Evolutionary conservation across 2,329 filamentous ascomycete genomes (phyloP).

Genomic region (Cadophora malorum): DNA sequence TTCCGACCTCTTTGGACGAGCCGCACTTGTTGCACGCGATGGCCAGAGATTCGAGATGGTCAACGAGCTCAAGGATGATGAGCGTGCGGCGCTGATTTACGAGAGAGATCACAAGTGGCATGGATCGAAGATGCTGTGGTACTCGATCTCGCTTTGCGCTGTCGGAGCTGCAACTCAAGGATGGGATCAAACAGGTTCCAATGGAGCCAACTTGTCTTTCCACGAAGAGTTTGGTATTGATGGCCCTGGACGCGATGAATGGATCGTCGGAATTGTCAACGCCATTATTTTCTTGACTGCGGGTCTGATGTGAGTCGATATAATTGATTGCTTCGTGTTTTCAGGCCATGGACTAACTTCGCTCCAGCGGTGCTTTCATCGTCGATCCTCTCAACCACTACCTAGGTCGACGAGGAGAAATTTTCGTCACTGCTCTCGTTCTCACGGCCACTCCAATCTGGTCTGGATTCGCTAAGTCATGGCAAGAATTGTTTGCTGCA

Average conservation of each 20-base stretch:
- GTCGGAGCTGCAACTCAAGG: constrained; percentile 69
- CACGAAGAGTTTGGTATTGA: constrained; percentile 48
- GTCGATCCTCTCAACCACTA: constrained; percentile 68
- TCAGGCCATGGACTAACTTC: background rate
- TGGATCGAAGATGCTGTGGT: constrained; percentile 65
- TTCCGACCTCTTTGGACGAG: constrained; percentile 65
- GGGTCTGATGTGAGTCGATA: no score
- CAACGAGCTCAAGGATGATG: constrained; percentile 42
- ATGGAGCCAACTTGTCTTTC: constrained; percentile 51
- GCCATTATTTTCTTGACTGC: constrained; percentile 57
- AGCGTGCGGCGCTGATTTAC: constrained; percentile 47
- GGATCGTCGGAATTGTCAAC: constrained; percentile 67
- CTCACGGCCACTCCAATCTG: constrained; percentile 79
- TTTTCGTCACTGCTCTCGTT: constrained; percentile 77
- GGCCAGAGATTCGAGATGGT: constrained; percentile 29
- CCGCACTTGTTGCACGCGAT: constrained; percentile 54
- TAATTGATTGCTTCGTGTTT: no score
- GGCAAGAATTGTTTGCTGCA: constrained; percentile 59
- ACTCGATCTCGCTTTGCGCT: constrained; percentile 70
- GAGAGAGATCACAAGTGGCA: constrained; percentile 73
- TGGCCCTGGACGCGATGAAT: constrained; percentile 43
- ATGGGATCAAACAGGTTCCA: constrained; percentile 49
- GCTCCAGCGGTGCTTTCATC: constrained; percentile 62
- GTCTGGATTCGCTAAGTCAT: constrained; percentile 61
- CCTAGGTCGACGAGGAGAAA: constrained; percentile 71